Base-by-base conservation (phyloP, 108 stramenopile species). In the Stephanodiscus triporus region DNA sequence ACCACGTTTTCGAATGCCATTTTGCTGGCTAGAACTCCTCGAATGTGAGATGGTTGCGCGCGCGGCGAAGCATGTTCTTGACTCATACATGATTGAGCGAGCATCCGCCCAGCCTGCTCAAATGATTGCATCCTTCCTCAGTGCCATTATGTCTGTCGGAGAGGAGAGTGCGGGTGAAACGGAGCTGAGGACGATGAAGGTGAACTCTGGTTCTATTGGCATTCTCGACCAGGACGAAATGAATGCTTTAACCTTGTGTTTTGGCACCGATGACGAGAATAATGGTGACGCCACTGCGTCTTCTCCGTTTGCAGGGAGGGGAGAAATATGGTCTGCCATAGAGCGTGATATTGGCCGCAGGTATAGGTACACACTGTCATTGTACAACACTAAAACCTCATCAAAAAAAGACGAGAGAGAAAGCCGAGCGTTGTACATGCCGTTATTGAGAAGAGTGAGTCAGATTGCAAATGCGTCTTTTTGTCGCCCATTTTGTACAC, bases 31-130 rank as follows among this genome's bases (percentile, higher is more conserved):
- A 20, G 97, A 99, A 72, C 75, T 98, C 7, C 87, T 97, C 16
- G 97, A 98, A 77, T 86, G 91, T 56, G 99, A 99, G 85, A 99
- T 99, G 87, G 91, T 98, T 17, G 95, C 97, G 14, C 95, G 98
- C 50, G 86, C 93, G 32, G 82, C 93, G 22, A 96, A 96, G 85
- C 94, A 96, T 72, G 87, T 96, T 36, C 81, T 98, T 0, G 89
- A 92, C 61, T 68, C 72, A 5, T 91, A 93, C 56, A 59, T 96
- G 58, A 79, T 68, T 2, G 88, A 88, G 50, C 78, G 84, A 63
- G 87, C 84, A 50, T 55, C 81, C 22, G 38, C 73, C 4, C 88
- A 90, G 34, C 95, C 93, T 4, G 86, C 88, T 8, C 85, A 89
- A 50, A 88, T 87, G 3, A 77, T 97, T 45, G 91, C 91, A 64